phyloP scores from a whole-genome alignment of 169 alveolate species.

The Cryptosporidium sp. region DNA sequence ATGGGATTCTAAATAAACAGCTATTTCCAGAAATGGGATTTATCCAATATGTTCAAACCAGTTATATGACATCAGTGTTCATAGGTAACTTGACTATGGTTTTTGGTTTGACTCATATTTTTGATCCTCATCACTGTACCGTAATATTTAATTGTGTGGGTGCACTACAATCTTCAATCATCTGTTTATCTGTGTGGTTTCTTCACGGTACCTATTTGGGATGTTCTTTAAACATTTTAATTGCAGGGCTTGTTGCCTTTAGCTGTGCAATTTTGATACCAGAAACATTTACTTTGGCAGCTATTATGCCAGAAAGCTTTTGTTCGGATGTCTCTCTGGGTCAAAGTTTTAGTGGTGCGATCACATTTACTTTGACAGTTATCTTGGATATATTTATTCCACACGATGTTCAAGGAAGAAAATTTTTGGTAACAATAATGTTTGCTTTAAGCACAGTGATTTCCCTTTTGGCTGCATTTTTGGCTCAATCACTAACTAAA shows the following conservation, averaged over 20 bases:
- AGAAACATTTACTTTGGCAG: conserved; percentile 65
- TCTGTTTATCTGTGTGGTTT: conserved; percentile 52
- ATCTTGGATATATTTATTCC: conserved; percentile 40
- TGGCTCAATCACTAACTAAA: conserved; percentile 61
- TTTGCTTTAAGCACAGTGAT: conserved; percentile 40
- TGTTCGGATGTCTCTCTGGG: conserved; percentile 72
- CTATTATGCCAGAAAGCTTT: conserved; percentile 73
- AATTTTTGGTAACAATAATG: conserved; percentile 20
- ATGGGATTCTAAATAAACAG: conserved; percentile 43
- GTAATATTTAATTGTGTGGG: conserved; percentile 67
- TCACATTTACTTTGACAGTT: conserved; percentile 24
- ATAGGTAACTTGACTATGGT: conserved; percentile 68
- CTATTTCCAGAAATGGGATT: conserved; percentile 72
- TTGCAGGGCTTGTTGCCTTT: conserved; percentile 65
- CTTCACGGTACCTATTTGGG: conserved; percentile 52
- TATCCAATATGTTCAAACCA: conserved; percentile 61
- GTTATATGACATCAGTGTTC: conserved; percentile 65
- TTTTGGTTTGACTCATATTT: conserved; percentile 66
- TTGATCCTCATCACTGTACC: conserved; percentile 70
- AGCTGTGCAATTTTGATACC: conserved; percentile 72
- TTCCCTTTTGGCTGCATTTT: conserved; percentile 58
- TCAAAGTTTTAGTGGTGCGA: conserved; percentile 63
- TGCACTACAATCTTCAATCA: conserved; percentile 59
- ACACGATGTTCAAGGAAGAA: conserved; percentile 49
- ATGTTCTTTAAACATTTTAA: conserved; percentile 14